Evolutionary conservation across 306 rosid genomes (phyloP).

Genomic region (Ceratonia siliqua): DNA sequence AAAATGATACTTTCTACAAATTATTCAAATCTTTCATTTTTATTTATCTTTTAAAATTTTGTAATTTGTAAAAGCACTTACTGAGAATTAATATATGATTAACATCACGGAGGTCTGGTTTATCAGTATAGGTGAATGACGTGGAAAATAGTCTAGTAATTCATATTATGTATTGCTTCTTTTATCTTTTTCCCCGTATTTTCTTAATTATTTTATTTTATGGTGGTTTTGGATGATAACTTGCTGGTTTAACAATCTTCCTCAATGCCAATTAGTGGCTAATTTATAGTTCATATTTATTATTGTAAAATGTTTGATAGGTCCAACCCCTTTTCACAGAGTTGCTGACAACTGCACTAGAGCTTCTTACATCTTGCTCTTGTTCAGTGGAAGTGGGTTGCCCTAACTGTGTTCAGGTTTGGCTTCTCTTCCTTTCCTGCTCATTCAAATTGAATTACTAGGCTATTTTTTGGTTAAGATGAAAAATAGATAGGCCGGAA

Average conservation of each 20-base stretch:
- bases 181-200: not conserved
- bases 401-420: conserved; percentile 85
- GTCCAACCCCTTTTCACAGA: conserved; percentile 71
- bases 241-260: conserved; percentile 25
- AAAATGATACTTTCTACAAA: no score
- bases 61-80: no score
- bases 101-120: conserved; percentile 81
- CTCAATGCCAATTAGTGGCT: not conserved
- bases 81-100: conserved; percentile 80
- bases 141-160: not conserved
- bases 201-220: not conserved
- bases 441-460: not conserved
- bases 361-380: conserved; percentile 73
- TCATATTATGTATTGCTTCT: conserved; percentile 9
- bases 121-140: conserved; percentile 68
- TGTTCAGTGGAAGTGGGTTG: conserved; percentile 72
- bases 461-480: not conserved
- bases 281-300: not conserved
- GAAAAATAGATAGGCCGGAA: not conserved
- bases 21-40: no score
- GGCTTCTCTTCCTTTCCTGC: not conserved
- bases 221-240: conserved; percentile 21
- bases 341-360: conserved; percentile 73
- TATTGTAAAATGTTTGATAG: conserved; percentile 47
- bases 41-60: no score